A percentile compares a stretch with the other conserved stretches of the same genome.
phyloP scores from a whole-genome alignment of 73 alveolate genomes.

The Paramecium tetraurelia region DNA sequence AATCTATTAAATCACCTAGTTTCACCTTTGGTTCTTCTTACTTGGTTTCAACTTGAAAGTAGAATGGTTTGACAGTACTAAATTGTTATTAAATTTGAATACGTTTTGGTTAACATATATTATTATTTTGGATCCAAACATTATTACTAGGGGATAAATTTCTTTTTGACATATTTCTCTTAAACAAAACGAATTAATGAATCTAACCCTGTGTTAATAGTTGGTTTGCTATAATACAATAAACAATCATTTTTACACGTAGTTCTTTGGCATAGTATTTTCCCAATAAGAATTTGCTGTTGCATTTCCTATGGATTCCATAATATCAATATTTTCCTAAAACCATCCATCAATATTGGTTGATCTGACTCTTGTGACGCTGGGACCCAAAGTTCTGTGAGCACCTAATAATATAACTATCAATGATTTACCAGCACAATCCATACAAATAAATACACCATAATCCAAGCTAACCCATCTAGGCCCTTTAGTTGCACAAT shows the following conservation, averaged over 20 bases:
- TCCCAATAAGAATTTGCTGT: slow-evolving; percentile 87
- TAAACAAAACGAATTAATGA: slow-evolving; percentile 5
- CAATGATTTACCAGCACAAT: slow-evolving; percentile 63
- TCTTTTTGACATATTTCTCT: slow-evolving; percentile 30
- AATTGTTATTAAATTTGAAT: neutral
- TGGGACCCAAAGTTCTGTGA: slow-evolving; percentile 82
- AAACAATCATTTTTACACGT: neutral
- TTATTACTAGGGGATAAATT: neutral
- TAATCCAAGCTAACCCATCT: slow-evolving; percentile 83
- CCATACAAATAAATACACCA: slow-evolving; percentile 84
- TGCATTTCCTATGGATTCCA: slow-evolving; percentile 77
- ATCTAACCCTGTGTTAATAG: slow-evolving; percentile 24
- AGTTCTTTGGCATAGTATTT: slow-evolving; percentile 56
- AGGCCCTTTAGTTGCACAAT: slow-evolving; percentile 78
- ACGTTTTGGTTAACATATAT: neutral
- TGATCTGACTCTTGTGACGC: slow-evolving; percentile 80
- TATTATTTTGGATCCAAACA: slow-evolving; percentile 1
- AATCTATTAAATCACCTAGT: slow-evolving; percentile 35
- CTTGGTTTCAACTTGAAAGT: neutral
- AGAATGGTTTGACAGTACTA: slow-evolving; percentile 29
- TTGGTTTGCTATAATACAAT: neutral
- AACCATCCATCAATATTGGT: slow-evolving; percentile 82
- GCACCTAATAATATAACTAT: slow-evolving; percentile 56
- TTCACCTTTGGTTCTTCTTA: neutral
- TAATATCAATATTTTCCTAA: slow-evolving; percentile 66